Evolutionary conservation across 148 eudicot species (phyloP).

Genomic region (Mesembryanthemum crystallinum): DNA sequence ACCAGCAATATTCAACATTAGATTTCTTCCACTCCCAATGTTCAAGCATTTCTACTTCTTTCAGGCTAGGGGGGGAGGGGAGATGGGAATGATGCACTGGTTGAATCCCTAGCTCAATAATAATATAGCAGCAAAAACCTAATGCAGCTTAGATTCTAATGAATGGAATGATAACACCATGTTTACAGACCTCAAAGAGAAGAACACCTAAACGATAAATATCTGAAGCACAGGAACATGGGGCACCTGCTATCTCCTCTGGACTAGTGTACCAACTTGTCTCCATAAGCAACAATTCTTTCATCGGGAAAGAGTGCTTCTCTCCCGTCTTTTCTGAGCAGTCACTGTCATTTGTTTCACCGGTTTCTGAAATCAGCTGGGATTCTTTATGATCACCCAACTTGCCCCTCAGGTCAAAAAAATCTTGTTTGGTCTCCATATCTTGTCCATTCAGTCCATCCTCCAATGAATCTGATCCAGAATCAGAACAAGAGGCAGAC

Average conservation of each 20-base stretch:
- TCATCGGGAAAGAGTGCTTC: slow-evolving; percentile 77
- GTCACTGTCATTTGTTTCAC: slow-evolving; percentile 31
- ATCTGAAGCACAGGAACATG: slow-evolving; percentile 87
- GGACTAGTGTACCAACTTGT: slow-evolving; percentile 89
- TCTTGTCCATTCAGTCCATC: slow-evolving; percentile 49
- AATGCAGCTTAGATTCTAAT: slow-evolving; percentile 11
- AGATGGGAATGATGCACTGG: background rate
- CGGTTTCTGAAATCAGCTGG: slow-evolving; percentile 30
- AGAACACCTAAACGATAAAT: slow-evolving; percentile 87
- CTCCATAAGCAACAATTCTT: slow-evolving; percentile 73
- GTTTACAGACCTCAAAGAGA: slow-evolving; percentile 83
- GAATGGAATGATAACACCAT: slow-evolving; percentile 22
- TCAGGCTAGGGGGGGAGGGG: background rate
- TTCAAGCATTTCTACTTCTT: background rate
- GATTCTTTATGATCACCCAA: slow-evolving; percentile 23
- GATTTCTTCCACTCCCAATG: slow-evolving; percentile 3
- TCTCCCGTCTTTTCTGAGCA: slow-evolving; percentile 46
- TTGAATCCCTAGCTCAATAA: slow-evolving; percentile 2
- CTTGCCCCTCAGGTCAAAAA: slow-evolving; percentile 26
- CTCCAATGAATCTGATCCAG: slow-evolving; percentile 77
- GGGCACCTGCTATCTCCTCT: slow-evolving; percentile 77
- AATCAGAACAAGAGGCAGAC: slow-evolving; percentile 87
- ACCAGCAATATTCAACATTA: slow-evolving; percentile 19
- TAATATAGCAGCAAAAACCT: slow-evolving; percentile 16
- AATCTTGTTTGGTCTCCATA: slow-evolving; percentile 43